phyloP scores from a whole-genome alignment of 1,139 yeast genomes.

The Pichia sp. region DNA sequence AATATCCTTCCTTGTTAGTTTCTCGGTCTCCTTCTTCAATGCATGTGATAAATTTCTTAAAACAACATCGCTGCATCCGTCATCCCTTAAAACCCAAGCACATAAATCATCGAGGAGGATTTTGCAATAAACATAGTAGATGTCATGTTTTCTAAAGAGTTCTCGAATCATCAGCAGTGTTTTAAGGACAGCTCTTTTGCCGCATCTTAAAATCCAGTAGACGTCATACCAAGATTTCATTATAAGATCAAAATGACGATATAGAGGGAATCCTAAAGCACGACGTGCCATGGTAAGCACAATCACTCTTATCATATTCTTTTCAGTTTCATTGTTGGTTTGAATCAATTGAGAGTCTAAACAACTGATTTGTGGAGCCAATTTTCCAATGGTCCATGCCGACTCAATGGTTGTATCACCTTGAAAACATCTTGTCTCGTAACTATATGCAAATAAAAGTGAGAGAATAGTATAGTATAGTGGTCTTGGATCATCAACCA shows the following conservation, averaged over 20 bases:
- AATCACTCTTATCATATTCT: slow-evolving; percentile 40
- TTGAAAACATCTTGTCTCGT: slow-evolving; percentile 56
- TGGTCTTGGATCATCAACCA: slow-evolving; percentile 46
- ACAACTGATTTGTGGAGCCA: slow-evolving; percentile 69
- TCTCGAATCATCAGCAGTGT: slow-evolving; percentile 56
- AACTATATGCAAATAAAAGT: slow-evolving; percentile 63
- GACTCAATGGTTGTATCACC: slow-evolving; percentile 84
- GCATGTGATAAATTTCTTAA: slow-evolving; percentile 65
- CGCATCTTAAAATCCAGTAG: slow-evolving; percentile 55
- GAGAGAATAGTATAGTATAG: slow-evolving; percentile 57
- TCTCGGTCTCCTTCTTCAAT: slow-evolving; percentile 31
- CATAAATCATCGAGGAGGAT: slow-evolving; percentile 76
- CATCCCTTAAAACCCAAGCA: slow-evolving; percentile 65
- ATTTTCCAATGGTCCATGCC: slow-evolving; percentile 88
- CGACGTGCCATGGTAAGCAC: slow-evolving; percentile 61
- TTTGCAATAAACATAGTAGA: slow-evolving; percentile 81
- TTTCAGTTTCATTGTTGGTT: slow-evolving; percentile 30
- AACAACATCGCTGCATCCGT: slow-evolving; percentile 38
- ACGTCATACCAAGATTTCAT: slow-evolving; percentile 71
- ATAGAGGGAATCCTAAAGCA: slow-evolving; percentile 72
- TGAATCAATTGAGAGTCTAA: slow-evolving; percentile 53
- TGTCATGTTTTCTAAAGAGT: slow-evolving; percentile 75
- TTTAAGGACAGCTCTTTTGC: slow-evolving; percentile 58
- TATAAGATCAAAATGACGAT: slow-evolving; percentile 59
- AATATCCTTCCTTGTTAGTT: slow-evolving; percentile 26